Evolutionary conservation across 2,329 filamentous ascomycete genomes (phyloP), one percentile per base, ranked within the genome.

Genomic region (Zymoseptoria tritici): DNA sequence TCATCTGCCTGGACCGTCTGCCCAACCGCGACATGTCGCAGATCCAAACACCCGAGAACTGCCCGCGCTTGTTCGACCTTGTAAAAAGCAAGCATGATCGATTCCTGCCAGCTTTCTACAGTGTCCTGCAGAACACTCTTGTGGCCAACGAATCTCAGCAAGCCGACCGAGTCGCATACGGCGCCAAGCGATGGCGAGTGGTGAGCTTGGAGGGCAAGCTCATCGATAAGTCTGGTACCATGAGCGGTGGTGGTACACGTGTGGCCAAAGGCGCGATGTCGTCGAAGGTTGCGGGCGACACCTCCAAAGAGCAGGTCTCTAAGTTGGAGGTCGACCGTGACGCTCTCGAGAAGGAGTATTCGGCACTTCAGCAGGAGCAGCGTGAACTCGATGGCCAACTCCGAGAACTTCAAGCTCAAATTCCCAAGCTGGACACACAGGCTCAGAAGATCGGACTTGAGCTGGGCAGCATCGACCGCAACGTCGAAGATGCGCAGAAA

Each of bases 181-280:
- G 94, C 50, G 90, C 90, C 52, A 90, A 86, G 78, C 81, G 94
- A 74, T 99, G 94, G 94, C 87, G 94, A 65, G 94, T 99, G 2
- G 94, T 99, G 49, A 99, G 94, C 0, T 83, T 99, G 2, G 91
- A 92, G 62, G 94, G 94, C 54, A 92, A 97, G 74, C 82, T 99
- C 56, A 97, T 99, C 66, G 94, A 99, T 77, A 95, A 95, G 73
- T 97, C 93, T 0, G 94, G 94, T 80, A 97, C 94, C 42, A 97
- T 99, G 94, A 96, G 90, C 60, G 94, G 94, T 79, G 94, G 94
- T 80, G 94, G 94, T 59, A 93, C 85, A 52, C 89, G 90, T 16
- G 90, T 94, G 59, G 92, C 93, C 68, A 91, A 87, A 71, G 95
- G 95, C 0, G 85, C 91, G 59, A 99, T 99, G 95, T 97, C 93